Percentiles rank a stretch among this genome's conserved stretches.
Conservation (phyloP, 306 rosid species). For the Corylus avellana region DNA sequence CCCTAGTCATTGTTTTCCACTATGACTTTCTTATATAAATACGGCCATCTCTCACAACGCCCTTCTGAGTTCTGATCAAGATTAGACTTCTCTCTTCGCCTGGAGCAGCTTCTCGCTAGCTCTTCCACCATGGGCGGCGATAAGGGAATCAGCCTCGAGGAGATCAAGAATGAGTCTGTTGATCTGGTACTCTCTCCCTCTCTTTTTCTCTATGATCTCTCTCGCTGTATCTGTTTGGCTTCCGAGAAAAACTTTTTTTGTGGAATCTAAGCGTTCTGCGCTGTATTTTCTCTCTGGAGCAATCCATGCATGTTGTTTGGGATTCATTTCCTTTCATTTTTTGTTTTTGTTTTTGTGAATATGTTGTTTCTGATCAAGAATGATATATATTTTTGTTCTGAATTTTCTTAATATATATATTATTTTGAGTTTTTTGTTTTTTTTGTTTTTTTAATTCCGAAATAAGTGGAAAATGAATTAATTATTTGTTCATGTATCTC, state of each 20-base stretch:
- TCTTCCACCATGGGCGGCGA: slow-evolving; percentile 50
- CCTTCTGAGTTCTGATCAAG: background rate
- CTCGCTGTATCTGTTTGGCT: slow-evolving; percentile 21
- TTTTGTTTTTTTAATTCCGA: background rate
- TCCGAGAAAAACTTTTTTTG: background rate
- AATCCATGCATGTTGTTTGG: background rate
- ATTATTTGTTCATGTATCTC: no score
- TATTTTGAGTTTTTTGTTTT: background rate
- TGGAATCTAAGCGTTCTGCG: background rate
- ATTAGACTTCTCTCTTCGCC: background rate
- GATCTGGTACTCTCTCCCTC: slow-evolving; percentile 63
- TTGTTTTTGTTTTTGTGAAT: background rate
- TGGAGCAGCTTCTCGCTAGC: background rate
- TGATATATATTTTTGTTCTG: background rate
- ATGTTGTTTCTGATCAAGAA: background rate
- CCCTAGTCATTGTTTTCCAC: background rate
- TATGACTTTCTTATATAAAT: background rate
- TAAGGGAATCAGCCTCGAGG: slow-evolving; percentile 72
- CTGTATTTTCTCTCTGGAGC: background rate
- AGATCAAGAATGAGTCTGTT: slow-evolving; percentile 83
- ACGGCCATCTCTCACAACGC: background rate
- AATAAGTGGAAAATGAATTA: background rate
- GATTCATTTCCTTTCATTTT: background rate
- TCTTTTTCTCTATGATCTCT: background rate
- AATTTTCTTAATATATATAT: no score